Percentiles rank a stretch among this genome's conserved stretches.
phyloP scores from a whole-genome alignment of 1,284 basidiomycete genomes.

The Rhodotorula sp. region DNA sequence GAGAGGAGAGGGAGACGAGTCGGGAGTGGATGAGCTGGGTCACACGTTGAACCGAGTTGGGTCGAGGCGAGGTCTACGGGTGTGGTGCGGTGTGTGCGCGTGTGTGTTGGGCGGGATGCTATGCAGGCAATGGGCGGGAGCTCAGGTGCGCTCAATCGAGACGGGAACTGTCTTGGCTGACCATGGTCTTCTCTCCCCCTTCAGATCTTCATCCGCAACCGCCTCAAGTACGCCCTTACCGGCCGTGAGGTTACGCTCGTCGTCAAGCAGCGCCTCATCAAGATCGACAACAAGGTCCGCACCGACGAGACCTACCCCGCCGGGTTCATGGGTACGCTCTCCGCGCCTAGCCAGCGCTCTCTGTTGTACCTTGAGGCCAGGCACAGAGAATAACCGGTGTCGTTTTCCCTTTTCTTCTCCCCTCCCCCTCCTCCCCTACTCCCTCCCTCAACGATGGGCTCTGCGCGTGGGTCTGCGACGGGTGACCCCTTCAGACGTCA shows the following conservation, averaged over 20 bases:
- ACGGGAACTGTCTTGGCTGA: not conserved
- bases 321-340: constrained; percentile 81
- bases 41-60: not conserved
- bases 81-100: not conserved
- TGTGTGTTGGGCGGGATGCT: not conserved
- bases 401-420: constrained; percentile 9
- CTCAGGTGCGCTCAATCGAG: no score
- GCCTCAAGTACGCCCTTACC: constrained; percentile 97
- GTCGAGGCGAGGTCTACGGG: no score
- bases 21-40: not conserved
- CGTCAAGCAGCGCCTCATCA: constrained; percentile 93
- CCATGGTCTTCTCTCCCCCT: constrained; percentile 56
- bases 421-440: constrained; percentile 10
- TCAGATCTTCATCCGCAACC: constrained; percentile 95
- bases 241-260: constrained; percentile 94
- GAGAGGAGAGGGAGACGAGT: not conserved
- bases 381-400: constrained; percentile 23
- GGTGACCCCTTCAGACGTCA: constrained; percentile 65
- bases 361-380: constrained; percentile 9
- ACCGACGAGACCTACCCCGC: constrained; percentile 96
- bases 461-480: not conserved
- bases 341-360: constrained; percentile 13
- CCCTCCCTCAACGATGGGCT: not conserved
- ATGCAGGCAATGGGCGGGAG: not conserved
- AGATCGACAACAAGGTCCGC: constrained; percentile 98